Base-by-base conservation (phyloP, 192 early-diverging fungal species). In the Gryganskiella cystojenkinii region DNA sequence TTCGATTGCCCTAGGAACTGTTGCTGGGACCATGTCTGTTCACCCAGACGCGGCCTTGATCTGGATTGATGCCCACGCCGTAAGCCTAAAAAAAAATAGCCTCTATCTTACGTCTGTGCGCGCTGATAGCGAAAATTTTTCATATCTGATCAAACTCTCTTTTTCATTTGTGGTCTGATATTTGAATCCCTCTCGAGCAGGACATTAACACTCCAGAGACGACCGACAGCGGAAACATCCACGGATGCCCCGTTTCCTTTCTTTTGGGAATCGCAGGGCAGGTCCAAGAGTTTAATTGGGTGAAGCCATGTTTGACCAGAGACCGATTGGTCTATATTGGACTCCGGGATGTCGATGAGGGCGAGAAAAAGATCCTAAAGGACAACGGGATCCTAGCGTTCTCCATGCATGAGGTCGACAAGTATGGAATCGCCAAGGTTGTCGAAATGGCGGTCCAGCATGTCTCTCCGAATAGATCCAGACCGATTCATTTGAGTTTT, bases 171-270 rank as follows among this genome's bases (percentile, higher is more conserved):
- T 40, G 25, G 20, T 27, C 42, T 52, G 35, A 28, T 37, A 27
- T 44, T 35, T n/a, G 15, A 53, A 3, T 13, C 20, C 33, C 17
- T 17, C 10, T 22, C 35, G 33, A 40, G 17, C 35, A 87, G 80
- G 93, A 95, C 67, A 94, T 95, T 81, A 98, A 98, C 85, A 96
- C 96, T 28, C 91, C 93, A n/a, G 87, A 85, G 40, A 88, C 90
- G 7, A 96, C 94, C 4, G 85, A 87, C 20, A 91, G 91, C 13
- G 96, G 96, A 47, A 96, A 98, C 79, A 84, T 98, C 58, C 96
- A 98, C 60, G 96, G 95, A n/a, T 98, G 96, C 75, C 96, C 96
- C 22, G 81, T 96, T 25, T 89, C 93, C 13, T 97, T 95, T 69
- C 80, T 97, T 22, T 79, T 91, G 57, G 95, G 94, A 0, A 83